phyloP scores from a whole-genome alignment of 306 rosid species.

The Ormosia emarginata region DNA sequence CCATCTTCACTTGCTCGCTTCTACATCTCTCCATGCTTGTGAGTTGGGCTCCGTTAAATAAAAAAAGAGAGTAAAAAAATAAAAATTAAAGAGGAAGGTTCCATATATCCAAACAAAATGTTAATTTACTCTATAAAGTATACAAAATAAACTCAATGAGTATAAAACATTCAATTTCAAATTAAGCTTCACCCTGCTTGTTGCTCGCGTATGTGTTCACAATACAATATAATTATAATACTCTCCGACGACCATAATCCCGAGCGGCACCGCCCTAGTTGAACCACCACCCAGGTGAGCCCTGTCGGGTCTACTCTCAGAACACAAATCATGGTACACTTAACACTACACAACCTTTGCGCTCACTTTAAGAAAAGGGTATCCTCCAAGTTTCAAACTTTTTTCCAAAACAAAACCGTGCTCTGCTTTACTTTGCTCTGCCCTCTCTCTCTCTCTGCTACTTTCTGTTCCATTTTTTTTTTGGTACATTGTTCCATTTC shows the following conservation, averaged over 20 bases:
- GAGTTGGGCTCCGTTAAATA: too few relatives aligned
- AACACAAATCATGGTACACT: background rate
- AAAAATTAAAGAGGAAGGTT: background rate
- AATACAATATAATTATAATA: background rate
- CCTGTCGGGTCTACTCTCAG: background rate
- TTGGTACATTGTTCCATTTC: conserved; percentile 21
- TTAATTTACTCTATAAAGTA: background rate
- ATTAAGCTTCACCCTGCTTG: background rate
- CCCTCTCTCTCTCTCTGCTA: background rate
- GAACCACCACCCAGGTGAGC: conserved; percentile 17
- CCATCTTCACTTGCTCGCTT: too few relatives aligned
- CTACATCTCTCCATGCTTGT: too few relatives aligned
- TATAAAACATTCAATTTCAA: too few relatives aligned
- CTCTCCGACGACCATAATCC: background rate
- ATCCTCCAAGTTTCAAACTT: conserved; percentile 7
- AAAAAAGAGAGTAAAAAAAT: too few relatives aligned
- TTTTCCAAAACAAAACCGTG: background rate
- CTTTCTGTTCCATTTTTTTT: conserved; percentile 2
- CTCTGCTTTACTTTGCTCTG: background rate
- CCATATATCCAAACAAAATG: background rate
- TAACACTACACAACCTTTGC: background rate
- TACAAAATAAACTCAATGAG: background rate
- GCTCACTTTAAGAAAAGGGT: conserved; percentile 29
- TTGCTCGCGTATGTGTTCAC: background rate
- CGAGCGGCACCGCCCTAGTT: conserved; percentile 4